Base-by-base conservation (phyloP, 2,329 filamentous ascomycete genomes). In the Lithohypha guttulata region DNA sequence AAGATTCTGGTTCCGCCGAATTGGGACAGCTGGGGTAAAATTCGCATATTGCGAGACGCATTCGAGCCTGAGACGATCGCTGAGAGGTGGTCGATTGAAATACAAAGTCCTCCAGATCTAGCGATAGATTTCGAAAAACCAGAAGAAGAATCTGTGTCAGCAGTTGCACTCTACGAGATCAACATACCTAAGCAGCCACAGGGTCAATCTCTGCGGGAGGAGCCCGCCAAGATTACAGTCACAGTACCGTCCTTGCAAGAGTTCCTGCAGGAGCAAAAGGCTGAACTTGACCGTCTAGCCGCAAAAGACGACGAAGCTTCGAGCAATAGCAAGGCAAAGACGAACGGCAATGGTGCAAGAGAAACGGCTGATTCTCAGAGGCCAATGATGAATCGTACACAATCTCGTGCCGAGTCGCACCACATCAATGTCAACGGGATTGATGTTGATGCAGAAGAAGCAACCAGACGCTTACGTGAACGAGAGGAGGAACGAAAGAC, bases 391-490 rank as follows among this genome's bases (percentile, higher is more conserved):
- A 52, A 52, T 28, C 50, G 61, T 19, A 68, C 73, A 39, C 79
- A 78, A 51, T 83, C 89, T 54, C 86, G 93, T 53, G 93, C 94
- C 53, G 87, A 87, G 0, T 86, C 87, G 1, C 86, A 95, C 48
- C 86, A 94, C 56, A 95, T 96, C 65, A 98, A 98, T 58, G 91
- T 98, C 73, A 91, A 91, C 28, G 91, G 91, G 38, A 95, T 98
- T 47, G 86, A 94, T 57, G 84, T 94, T 20, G 86, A 95, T 61
- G 86, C 86, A 6, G 87, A 94, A 55, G 86, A 94, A 26, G 50
- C 46, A 17, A 52, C 47, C n/a, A 42, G 46, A 23, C 32, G 50
- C 9, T 21, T 52, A 18, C 34, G 41, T 7, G 48, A 52, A 39
- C 40, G 50, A 7, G 48, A 52, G 26, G 36, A 39, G 18, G 47